A percentile compares a stretch with the other conserved stretches of the same genome.
These are phyloP conservation scores for Phialocephala sp. DNA, from an alignment of 2,329 filamentous ascomycete genomes.

Conservation along the genomic window DNA sequence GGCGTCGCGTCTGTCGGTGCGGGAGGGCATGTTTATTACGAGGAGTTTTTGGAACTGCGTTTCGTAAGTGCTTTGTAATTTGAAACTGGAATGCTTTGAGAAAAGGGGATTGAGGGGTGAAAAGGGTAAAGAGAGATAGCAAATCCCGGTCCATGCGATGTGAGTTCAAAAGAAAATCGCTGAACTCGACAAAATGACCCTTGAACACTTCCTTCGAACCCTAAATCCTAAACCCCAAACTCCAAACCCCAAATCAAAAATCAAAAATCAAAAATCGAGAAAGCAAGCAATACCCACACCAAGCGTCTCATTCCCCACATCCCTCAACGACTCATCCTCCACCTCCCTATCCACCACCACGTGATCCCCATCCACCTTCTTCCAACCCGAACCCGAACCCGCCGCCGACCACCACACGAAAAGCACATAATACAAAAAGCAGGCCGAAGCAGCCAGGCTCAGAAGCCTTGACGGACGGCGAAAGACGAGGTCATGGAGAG, in stretches of 20 bases:
- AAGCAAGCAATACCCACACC: slow-evolving; percentile 4
- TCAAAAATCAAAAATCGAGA: not conserved
- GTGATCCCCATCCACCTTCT: not conserved
- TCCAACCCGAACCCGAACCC: not conserved
- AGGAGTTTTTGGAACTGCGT: slow-evolving; percentile 32
- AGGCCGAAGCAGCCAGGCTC: not conserved
- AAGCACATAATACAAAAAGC: not conserved
- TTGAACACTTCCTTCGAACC: not conserved
- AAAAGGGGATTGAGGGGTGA: too few species aligned
- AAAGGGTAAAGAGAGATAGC: too few species aligned
- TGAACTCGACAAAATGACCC: too few species aligned
- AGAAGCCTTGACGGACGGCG: not conserved
- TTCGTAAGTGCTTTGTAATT: not conserved
- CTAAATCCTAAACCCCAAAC: not conserved
- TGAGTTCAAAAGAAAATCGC: too few species aligned
- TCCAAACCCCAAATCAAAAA: not conserved
- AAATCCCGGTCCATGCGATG: too few species aligned
- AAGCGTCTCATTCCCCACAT: slow-evolving; percentile 17
- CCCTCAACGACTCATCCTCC: not conserved
- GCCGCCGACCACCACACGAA: not conserved
- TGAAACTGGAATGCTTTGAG: not conserved
- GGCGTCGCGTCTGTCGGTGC: slow-evolving; percentile 34
- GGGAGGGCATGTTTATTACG: slow-evolving; percentile 31
- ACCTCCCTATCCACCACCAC: not conserved
- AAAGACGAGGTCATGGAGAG: not conserved